Evolutionary conservation across 2,329 filamentous ascomycete species (phyloP).

Genomic region (Aspergillus arachidicola): DNA sequence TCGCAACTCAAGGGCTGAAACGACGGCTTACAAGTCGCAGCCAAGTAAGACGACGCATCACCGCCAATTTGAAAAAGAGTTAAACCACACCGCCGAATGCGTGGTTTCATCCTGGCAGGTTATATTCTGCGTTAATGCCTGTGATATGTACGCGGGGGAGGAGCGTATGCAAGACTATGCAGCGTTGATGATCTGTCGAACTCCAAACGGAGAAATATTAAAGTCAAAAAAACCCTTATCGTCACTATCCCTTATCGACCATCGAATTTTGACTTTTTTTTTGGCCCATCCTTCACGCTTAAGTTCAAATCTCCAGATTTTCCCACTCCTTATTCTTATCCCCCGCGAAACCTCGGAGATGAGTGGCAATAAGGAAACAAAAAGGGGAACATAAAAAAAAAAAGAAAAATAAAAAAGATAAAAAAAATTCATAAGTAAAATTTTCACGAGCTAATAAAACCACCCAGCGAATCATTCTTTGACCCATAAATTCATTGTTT

Average conservation of each 20-base stretch:
- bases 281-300: constrained; percentile 5
- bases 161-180: neutral
- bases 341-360: constrained; percentile 27
- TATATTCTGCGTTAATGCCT: neutral
- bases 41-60: constrained; percentile 15
- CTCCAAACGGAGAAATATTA: neutral
- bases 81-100: constrained; percentile 19
- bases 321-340: constrained; percentile 22
- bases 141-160: neutral
- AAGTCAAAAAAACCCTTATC: constrained; percentile 2
- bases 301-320: constrained; percentile 20
- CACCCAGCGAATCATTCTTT: neutral
- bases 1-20: constrained; percentile 22
- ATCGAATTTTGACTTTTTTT: constrained; percentile 12
- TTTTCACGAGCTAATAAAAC: neutral
- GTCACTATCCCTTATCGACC: constrained; percentile 24
- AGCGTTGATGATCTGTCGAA: neutral
- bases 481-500: neutral
- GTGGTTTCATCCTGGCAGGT: neutral
- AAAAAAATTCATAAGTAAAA: neutral
- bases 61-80: constrained; percentile 18
- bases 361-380: constrained; percentile 12
- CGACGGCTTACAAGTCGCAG: constrained; percentile 15
- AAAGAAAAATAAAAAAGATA: neutral
- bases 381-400: constrained; percentile 7